Percentiles rank a stretch among this genome's conserved stretches.
These are phyloP conservation scores for Aspergillus cavernicola DNA, from an alignment of 495 filamentous ascomycete species.

Conservation along the genomic window DNA sequence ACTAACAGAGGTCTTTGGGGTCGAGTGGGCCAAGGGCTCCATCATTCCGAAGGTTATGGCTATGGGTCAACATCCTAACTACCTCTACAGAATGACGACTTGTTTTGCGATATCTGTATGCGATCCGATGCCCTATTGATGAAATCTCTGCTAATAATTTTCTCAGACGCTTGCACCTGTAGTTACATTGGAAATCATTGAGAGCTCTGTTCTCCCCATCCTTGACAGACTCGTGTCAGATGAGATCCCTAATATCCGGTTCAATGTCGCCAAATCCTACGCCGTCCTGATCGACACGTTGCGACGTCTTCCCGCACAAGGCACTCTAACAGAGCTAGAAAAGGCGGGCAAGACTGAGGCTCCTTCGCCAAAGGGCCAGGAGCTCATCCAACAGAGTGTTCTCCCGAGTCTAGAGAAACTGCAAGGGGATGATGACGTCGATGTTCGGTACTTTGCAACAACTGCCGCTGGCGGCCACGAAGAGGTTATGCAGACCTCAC, in stretches of 20 bases:
- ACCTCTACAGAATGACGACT: slow-evolving; percentile 98
- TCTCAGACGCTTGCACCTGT: slow-evolving; percentile 85
- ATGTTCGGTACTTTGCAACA: slow-evolving; percentile 92
- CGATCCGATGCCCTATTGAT: slow-evolving; percentile 12
- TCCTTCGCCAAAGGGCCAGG: slow-evolving; percentile 68
- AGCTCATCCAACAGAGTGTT: slow-evolving; percentile 83
- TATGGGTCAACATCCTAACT: slow-evolving; percentile 97
- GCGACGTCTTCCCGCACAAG: slow-evolving; percentile 80
- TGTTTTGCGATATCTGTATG: slow-evolving; percentile 96
- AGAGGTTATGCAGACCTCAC: slow-evolving; percentile 49
- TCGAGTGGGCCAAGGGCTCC: slow-evolving; percentile 94
- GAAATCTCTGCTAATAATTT: slow-evolving; percentile 19
- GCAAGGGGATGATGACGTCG: slow-evolving; percentile 93
- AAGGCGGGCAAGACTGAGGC: slow-evolving; percentile 62
- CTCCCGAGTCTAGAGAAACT: slow-evolving; percentile 90
- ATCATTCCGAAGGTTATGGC: slow-evolving; percentile 98
- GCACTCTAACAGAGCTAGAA: slow-evolving; percentile 79
- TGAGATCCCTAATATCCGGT: slow-evolving; percentile 97
- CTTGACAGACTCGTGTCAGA: slow-evolving; percentile 87
- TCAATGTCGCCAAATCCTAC: slow-evolving; percentile 99
- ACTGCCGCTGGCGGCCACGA: slow-evolving; percentile 54
- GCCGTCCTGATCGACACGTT: slow-evolving; percentile 81
- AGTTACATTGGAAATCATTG: slow-evolving; percentile 86
- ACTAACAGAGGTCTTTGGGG: slow-evolving; percentile 95
- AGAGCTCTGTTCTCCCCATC: slow-evolving; percentile 91